A percentile compares a stretch with the other conserved stretches of the same genome.
Evolutionary conservation across 345 rosid species (phyloP).

Genomic region (Trapa incisa): DNA sequence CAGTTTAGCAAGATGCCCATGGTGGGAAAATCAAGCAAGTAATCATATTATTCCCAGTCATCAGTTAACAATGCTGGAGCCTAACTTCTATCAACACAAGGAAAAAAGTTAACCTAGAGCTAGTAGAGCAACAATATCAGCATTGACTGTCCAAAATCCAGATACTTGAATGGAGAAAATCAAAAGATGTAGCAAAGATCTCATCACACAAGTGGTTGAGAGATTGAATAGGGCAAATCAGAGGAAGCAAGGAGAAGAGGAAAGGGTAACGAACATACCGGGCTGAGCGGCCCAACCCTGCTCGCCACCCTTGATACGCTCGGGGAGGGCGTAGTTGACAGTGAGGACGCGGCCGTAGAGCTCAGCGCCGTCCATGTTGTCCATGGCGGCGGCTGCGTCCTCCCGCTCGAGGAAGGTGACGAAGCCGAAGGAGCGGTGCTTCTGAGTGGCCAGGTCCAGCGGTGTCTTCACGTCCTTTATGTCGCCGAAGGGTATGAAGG

Average conservation of each 20-base stretch:
- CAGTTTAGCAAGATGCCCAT: neutral
- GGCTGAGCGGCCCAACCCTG: slow-evolving; percentile 99
- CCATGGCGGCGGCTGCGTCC: slow-evolving; percentile 90
- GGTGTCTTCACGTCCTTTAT: slow-evolving; percentile 97
- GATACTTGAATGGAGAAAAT: neutral
- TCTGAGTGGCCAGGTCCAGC: slow-evolving; percentile 92
- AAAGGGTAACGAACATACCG: slow-evolving; percentile 29
- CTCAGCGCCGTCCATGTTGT: slow-evolving; percentile 96
- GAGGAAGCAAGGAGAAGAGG: neutral
- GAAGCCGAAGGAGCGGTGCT: slow-evolving; percentile 95
- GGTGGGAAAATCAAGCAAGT: neutral
- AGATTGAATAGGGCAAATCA: neutral
- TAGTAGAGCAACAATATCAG: neutral
- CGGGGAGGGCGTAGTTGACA: slow-evolving; percentile 92
- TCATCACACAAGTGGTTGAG: neutral
- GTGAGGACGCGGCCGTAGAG: slow-evolving; percentile 95
- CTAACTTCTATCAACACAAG: neutral
- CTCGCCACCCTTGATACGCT: slow-evolving; percentile 91
- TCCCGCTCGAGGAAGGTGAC: slow-evolving; percentile 87
- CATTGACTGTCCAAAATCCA: neutral
- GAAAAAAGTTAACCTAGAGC: neutral
- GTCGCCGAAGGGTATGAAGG: slow-evolving; percentile 96
- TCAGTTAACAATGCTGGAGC: neutral
- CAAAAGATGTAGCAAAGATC: neutral
- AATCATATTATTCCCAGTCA: neutral